These are phyloP conservation scores for Gryganskiella cystojenkinii DNA, from an alignment of 192 early-diverging fungal species.

Conservation along the genomic window DNA sequence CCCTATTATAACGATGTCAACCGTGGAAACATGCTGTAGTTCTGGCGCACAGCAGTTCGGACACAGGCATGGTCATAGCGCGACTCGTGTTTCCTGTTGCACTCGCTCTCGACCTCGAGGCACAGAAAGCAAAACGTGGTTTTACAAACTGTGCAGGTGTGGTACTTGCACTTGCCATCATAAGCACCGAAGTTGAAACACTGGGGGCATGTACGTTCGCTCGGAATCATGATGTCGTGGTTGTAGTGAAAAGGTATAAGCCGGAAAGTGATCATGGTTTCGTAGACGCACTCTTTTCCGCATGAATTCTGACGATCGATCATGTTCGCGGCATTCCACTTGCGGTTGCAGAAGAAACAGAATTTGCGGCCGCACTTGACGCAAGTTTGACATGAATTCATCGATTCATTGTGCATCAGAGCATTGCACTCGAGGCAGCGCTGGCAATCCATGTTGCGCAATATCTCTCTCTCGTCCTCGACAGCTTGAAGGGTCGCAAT, in stretches of 20 bases:
- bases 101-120: conserved; percentile 18
- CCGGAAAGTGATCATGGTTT: conserved; percentile 30
- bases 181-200: conserved; percentile 38
- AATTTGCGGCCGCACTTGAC: conserved; percentile 14
- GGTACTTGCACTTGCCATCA: conserved; percentile 39
- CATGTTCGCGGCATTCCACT: conserved; percentile 24
- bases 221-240: conserved; percentile 17
- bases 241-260: conserved; percentile 30
- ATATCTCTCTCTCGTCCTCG: conserved; percentile 21
- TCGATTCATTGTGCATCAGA: conserved; percentile 35
- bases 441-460: conserved; percentile 31
- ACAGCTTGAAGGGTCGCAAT: conserved; percentile 22
- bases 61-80: conserved; percentile 17
- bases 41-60: conserved; percentile 1
- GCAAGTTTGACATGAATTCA: conserved; percentile 22
- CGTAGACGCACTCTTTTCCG: conserved; percentile 26
- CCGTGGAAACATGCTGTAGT: conserved; percentile 28
- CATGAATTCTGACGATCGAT: conserved; percentile 15
- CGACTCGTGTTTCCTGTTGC: conserved; percentile 19
- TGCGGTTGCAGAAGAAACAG: conserved; percentile 39
- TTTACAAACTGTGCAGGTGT: conserved; percentile 16
- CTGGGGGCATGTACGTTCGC: conserved; percentile 14
- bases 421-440: conserved; percentile 24
- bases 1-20: too few relatives aligned
- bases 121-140: conserved; percentile 36